Evolutionary conservation across 2,329 filamentous ascomycete species (phyloP).

Genomic region (Aulographum hederae): DNA sequence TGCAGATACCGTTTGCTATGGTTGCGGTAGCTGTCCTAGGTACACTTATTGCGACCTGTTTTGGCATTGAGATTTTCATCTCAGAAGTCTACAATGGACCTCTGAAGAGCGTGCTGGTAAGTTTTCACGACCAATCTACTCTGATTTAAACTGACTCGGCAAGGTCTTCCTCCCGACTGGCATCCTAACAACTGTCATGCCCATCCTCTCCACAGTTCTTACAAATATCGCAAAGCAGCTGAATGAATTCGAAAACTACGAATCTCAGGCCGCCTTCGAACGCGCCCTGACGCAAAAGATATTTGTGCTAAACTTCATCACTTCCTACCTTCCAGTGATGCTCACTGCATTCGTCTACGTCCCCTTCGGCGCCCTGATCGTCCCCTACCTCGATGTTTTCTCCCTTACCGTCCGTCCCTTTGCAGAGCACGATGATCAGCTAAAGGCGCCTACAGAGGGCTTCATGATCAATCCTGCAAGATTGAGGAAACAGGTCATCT

Average conservation of each 20-base stretch:
- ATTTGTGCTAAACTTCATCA: constrained; percentile 93
- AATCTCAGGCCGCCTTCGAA: constrained; percentile 68
- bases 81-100: constrained; percentile 84
- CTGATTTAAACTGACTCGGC: too few relatives aligned
- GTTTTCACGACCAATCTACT: constrained; percentile 14
- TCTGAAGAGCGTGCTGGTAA: constrained; percentile 65
- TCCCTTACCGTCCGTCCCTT: constrained; percentile 55
- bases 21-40: constrained; percentile 56
- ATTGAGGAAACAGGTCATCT: constrained; percentile 81
- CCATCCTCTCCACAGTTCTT: constrained; percentile 57
- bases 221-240: constrained; percentile 59
- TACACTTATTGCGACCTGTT: constrained; percentile 67
- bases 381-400: constrained; percentile 76
- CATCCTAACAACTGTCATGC: constrained; percentile 65
- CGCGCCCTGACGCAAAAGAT: constrained; percentile 79
- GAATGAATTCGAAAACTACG: constrained; percentile 80
- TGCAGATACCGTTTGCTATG: constrained; percentile 73
- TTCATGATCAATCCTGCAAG: constrained; percentile 74
- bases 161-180: constrained; percentile 77
- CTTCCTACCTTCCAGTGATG: constrained; percentile 81
- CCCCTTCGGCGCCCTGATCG: constrained; percentile 68
- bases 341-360: constrained; percentile 90
- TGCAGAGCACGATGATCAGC: constrained; percentile 54
- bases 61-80: constrained; percentile 89
- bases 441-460: constrained; percentile 34